Conservation (phyloP, 306 rosid genomes). For the Medicago arabica region DNA sequence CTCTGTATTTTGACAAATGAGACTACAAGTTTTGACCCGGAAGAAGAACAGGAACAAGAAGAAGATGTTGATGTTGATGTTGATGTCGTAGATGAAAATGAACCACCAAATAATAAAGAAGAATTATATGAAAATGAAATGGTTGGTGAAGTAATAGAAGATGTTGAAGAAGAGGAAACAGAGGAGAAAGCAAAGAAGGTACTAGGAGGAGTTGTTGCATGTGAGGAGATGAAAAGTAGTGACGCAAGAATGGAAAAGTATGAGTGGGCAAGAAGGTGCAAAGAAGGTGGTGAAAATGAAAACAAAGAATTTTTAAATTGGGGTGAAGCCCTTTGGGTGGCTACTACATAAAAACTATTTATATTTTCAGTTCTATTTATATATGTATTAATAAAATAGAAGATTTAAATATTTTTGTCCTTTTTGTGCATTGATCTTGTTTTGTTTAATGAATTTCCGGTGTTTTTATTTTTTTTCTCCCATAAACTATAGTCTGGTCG, state of each 20-base stretch:
- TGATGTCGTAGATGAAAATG: constrained; percentile 28
- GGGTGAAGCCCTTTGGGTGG: constrained; percentile 66
- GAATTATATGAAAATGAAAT: constrained; percentile 40
- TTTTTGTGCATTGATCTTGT: background rate
- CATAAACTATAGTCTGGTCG: constrained; percentile 48
- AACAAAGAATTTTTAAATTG: constrained; percentile 55
- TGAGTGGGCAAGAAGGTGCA: constrained; percentile 63
- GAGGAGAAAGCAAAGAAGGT: constrained; percentile 25
- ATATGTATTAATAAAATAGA: background rate
- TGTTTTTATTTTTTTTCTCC: constrained; percentile 16
- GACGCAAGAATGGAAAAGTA: constrained; percentile 53
- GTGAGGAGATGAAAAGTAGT: background rate
- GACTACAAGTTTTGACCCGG: constrained; percentile 48
- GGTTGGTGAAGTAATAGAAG: background rate
- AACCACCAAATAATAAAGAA: constrained; percentile 21
- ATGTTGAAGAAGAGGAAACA: constrained; percentile 12
- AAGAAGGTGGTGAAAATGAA: constrained; percentile 61
- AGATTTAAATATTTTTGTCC: background rate
- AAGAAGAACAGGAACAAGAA: background rate
- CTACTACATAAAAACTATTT: constrained; percentile 22
- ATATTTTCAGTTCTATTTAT: background rate
- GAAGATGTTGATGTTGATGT: constrained; percentile 8
- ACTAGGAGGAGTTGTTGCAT: constrained; percentile 45
- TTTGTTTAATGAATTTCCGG: background rate
- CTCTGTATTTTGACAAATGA: constrained; percentile 53